Evolutionary conservation across 1,284 basidiomycete species (phyloP), one percentile per base, ranked within the genome.

Genomic region (Athelia sp.): DNA sequence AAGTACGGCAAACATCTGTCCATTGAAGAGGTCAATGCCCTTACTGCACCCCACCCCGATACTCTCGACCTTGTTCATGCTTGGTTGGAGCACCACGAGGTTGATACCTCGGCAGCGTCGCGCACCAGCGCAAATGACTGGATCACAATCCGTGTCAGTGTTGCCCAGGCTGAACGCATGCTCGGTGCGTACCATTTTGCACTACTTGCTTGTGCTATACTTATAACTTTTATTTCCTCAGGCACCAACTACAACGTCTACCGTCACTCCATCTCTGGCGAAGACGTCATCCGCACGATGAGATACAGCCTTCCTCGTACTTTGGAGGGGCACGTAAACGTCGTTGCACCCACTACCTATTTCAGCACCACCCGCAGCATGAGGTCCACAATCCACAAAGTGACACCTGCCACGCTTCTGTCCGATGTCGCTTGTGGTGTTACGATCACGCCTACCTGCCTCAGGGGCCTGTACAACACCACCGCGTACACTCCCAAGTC

Each of bases 381-480:
- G 72, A 69, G 66, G 51, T 58, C 66, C 14, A 75, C 73, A 45
- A 62, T 66, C 42, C 58, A 65, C 22, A 57, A 62, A 10, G 47
- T 58, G 17, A 54, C 45, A 2, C 48, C 62, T 31, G 58, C 54
- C 18, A 57, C 56, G 22, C 61, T 62, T 34, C 49, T 50, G 23
- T 59, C 53, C 48, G 26, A 29, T 13, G 26, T 29, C 26, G 26
- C 26, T 29, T 85, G 82, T 58, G 55, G 58, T 3, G 63, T 57
- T 1, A 71, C 64, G 1, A 76, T 84, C 51, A 85, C 83, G 0
- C 81, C 81, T 9, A 61, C 76, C 0, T 86, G 82, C 60, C 63
- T 87, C 45, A 66, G 74, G 45, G 70, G 71, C 3, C 58, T 85
- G 32, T 87, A 86, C 63, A 84, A 84, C 54, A 81, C 81, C 4